Base-by-base conservation (phyloP, 164 flowering plant genomes). In the Tetrastigma voinierianum region DNA sequence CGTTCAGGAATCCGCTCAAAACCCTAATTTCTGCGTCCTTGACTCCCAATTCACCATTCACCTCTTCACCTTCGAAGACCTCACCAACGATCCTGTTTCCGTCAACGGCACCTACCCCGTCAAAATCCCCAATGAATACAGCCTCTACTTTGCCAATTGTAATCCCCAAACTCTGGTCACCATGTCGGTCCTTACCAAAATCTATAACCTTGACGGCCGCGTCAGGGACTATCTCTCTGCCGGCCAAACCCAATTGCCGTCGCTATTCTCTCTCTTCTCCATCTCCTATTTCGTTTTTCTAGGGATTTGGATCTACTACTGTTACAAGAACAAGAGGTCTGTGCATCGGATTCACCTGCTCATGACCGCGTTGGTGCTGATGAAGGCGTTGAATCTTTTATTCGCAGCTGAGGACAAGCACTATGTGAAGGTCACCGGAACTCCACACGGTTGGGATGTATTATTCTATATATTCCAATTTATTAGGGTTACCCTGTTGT, bases 371-470 rank as follows among this genome's bases (percentile, higher is more conserved):
- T 77, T 91, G 69, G 64, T 91, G 2, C 43, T 88, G 4, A 76
- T 86, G 79, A 91, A 91, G 62, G 87, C 92, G 0, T 66, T 91
- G 75, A 90, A 91, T 46, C 67, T 90, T 70, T 67, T 91, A 20
- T 88, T 82, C 46, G 96, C 87, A 1, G 92, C 91, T 0, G 94
- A 88, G 84, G 96, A 91, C 62, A 90, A 88, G 76, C 90, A 87
- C 48, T 90, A 77, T 64, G 87, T 90, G 10, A 88, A 87, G 79
- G 81, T 73, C 40, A 88, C 97, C 1, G 96, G 96, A 1, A 85
- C 87, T 0, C 87, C 96, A 7, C 96, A 90, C 61, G 96, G 96
- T 0, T 90, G 96, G 96, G 96, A 90, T 51, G 81, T 90, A 2
- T 52, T 86, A 65, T 90, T 90, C 69, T 90, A 90, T 70, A 78